These are phyloP conservation scores for Tripterygium wilfordii DNA, from an alignment of 177 flowering plant species.

Conservation along the genomic window DNA sequence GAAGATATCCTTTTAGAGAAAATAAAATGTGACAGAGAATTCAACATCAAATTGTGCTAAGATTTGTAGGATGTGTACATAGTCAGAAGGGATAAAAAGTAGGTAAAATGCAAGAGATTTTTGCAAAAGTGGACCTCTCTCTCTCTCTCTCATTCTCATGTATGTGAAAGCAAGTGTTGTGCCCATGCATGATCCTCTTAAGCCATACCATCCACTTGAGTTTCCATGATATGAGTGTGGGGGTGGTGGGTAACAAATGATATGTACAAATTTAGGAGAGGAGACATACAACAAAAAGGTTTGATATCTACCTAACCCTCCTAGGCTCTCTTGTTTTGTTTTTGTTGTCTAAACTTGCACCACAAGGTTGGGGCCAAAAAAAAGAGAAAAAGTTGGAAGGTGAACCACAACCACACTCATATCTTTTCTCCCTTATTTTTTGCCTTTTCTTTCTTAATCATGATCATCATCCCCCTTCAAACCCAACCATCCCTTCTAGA, in stretches of 20 bases:
- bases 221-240: slow-evolving; percentile 18
- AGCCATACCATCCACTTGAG: slow-evolving; percentile 25
- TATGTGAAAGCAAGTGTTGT: slow-evolving; percentile 15
- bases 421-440: slow-evolving; percentile 12
- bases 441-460: slow-evolving; percentile 15
- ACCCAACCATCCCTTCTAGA: slow-evolving; percentile 46
- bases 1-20: too few species aligned
- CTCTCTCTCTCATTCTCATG: slow-evolving; percentile 9
- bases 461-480: slow-evolving; percentile 2
- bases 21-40: slow-evolving; percentile 1
- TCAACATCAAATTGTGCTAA: slow-evolving; percentile 19
- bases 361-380: slow-evolving; percentile 31
- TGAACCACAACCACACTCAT: slow-evolving; percentile 57
- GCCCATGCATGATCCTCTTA: slow-evolving; percentile 15
- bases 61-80: slow-evolving; percentile 6
- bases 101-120: slow-evolving; percentile 17
- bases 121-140: slow-evolving; percentile 12
- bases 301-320: slow-evolving; percentile 24
- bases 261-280: slow-evolving; percentile 17
- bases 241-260: slow-evolving; percentile 46
- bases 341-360: slow-evolving; percentile 42
- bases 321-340: slow-evolving; percentile 10
- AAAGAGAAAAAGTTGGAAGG: slow-evolving; percentile 46
- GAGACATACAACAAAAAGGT: slow-evolving; percentile 34
- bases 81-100: slow-evolving; percentile 21